Evolutionary conservation across 345 rosid species (phyloP), one percentile per base, ranked within the genome.

Genomic region (Aquilaria malaccensis): DNA sequence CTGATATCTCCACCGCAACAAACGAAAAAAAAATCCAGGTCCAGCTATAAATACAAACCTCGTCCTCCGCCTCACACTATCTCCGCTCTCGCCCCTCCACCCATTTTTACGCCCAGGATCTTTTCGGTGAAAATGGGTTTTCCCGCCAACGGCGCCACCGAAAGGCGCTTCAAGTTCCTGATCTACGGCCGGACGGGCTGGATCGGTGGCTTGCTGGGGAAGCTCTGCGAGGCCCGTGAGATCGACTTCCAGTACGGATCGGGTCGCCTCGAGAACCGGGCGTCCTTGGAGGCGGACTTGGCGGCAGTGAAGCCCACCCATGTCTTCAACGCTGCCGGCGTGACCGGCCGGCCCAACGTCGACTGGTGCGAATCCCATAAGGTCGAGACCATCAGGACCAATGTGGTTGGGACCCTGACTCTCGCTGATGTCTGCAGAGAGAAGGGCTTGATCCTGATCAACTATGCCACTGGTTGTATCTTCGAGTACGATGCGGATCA

Each of bases 291-390:
- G 71, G 74, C 84, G 60, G 95, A 92, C 67, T 45, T 92, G 58
- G 81, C 82, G 46, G 33, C 82, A 7, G 73, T 70, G 66, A 74
- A 77, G 14, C 98, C 98, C 7, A 82, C 80, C 49, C 98, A 92
- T 72, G 95, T 92, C 2, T 88, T 86, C 76, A 92, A 88, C 79
- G 98, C 98, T 9, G 96, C 91, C 56, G 98, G 98, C 33, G 95
- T 91, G 56, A 91, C 98, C 22, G 98, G 96, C 7, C 78, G 92
- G 41, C 98, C 98, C 11, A 91, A 88, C 68, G 96, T 88, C 56
- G 98, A 91, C 66, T 91, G 98, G 98, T 91, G 98, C 61, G 98
- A 91, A 59, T 76, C 89, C 37, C 96, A 88, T 54, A 91, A 86
- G 81, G 98, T 86, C 41, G 98, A 91, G 83, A 91, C 98, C 22